Evolutionary conservation across 2,329 filamentous ascomycete species (phyloP), one percentile per base, ranked within the genome.

Genomic region (Sporothrix protearum): DNA sequence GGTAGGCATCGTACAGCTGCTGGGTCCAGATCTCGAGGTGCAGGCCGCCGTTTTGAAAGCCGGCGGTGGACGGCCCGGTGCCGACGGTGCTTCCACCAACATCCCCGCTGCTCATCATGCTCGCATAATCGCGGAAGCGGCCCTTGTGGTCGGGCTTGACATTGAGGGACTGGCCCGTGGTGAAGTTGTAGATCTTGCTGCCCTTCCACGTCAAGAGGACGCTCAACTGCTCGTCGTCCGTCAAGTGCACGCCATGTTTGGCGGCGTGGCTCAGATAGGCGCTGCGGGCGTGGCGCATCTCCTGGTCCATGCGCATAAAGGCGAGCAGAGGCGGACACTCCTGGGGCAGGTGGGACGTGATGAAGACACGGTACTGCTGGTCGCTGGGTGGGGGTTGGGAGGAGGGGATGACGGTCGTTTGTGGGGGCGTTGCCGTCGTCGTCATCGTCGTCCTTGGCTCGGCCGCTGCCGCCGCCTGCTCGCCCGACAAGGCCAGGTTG

Each of bases 181-280:
- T 92, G n/a, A 87, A 86, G 74, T 92, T 88, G 78, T 91, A 97
- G 2, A 97, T 81, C 72, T 88, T 87, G 72, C 87, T 88, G 33
- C 88, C 86, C 74, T 89, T 90, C 90, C 92, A 97, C 0, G 92
- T 96, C 71, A 98, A 85, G 71, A 98, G 85, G 76, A 96, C 91
- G 22, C 96, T 82, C 0, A 83, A 82, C 4, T 85, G 81, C 1
- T 84, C 80, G 30, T 85, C 78, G 2, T 79, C 75, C 2, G 79
- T 74, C 8, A 84, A 76, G 10, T 75, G 45, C 6, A 79, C 78
- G 2, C 82, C 80, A 1, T 82, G 79, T 63, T 88, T 85, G 1
- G 79, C 79, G 77, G 94, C 90, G 70, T 85, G 84, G 14, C 83
- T 81, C 76, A 91, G 88, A 92, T 93, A 97, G 14, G 87, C 87